A percentile compares a stretch with the other conserved stretches of the same genome.
Conservation (phyloP, 1,139 yeast species). For the Saccharomyces hybrid region DNA sequence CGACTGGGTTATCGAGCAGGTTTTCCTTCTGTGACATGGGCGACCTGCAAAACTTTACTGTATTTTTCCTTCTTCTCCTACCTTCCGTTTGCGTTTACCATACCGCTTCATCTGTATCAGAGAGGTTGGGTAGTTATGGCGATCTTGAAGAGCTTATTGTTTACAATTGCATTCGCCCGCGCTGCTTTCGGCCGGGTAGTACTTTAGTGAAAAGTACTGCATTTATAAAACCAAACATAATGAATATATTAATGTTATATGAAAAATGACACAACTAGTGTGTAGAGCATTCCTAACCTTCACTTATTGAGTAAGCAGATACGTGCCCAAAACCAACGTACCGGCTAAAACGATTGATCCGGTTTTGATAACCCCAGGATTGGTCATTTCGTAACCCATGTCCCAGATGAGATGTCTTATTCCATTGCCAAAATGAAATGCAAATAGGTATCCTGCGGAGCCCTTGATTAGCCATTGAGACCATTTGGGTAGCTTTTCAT, state of each 20-base stretch:
- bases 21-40: slow-evolving; percentile 18
- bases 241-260: no score
- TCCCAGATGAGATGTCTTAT: slow-evolving; percentile 94
- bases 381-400: slow-evolving; percentile 61
- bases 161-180: no score
- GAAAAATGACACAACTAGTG: no score
- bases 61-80: no score
- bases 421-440: slow-evolving; percentile 80
- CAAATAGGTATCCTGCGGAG: slow-evolving; percentile 71
- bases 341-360: slow-evolving; percentile 73
- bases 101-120: no score
- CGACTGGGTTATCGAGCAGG: slow-evolving; percentile 19
- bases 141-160: no score
- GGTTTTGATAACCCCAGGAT: slow-evolving; percentile 80
- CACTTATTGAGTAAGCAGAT: slow-evolving; percentile 27
- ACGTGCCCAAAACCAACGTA: slow-evolving; percentile 55
- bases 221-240: no score
- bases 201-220: no score
- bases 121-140: no score
- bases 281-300: neutral
- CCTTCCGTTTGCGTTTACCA: no score
- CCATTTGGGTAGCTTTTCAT: slow-evolving; percentile 52
- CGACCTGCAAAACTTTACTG: no score
- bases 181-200: no score
- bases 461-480: slow-evolving; percentile 62